phyloP scores from a whole-genome alignment of 225 moss, liverwort and hornwort genomes.

The Ulota crispa region DNA sequence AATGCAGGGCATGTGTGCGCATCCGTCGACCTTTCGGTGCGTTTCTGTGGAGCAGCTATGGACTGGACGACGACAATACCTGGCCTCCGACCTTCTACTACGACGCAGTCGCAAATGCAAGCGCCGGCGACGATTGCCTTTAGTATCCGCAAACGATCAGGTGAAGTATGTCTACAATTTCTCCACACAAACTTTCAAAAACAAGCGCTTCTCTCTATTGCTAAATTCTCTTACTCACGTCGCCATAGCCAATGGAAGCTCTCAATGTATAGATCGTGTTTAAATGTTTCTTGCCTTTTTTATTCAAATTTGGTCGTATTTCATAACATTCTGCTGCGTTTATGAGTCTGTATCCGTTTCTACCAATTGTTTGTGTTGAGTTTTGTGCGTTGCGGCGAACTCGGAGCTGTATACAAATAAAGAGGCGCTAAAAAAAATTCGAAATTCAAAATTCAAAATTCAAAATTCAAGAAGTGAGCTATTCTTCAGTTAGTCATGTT shows the following conservation, averaged over 20 bases:
- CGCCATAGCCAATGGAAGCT: not conserved
- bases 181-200: not conserved
- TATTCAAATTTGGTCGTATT: not conserved
- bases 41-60: conserved; percentile 26
- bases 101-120: conserved; percentile 1
- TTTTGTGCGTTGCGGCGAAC: not conserved
- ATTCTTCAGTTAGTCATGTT: too few relatives aligned
- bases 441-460: too few relatives aligned
- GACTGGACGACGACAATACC: conserved; percentile 17
- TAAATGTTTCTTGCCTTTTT: not conserved
- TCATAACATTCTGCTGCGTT: not conserved
- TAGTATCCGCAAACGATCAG: conserved; percentile 39
- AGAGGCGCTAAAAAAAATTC: not conserved
- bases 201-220: too few relatives aligned
- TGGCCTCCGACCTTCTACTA: not conserved
- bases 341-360: not conserved
- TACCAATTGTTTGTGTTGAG: not conserved
- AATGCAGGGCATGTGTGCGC: conserved; percentile 42
- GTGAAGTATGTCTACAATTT: conserved; percentile 15
- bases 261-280: not conserved
- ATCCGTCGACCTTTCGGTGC: conserved; percentile 22
- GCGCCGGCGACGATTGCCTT: conserved; percentile 21
- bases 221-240: not conserved
- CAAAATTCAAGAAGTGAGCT: too few relatives aligned
- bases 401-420: not conserved